A percentile compares a stretch with the other conserved stretches of the same genome.
phyloP scores from a whole-genome alignment of 257 asterid genomes.

The Plantago elongata region DNA sequence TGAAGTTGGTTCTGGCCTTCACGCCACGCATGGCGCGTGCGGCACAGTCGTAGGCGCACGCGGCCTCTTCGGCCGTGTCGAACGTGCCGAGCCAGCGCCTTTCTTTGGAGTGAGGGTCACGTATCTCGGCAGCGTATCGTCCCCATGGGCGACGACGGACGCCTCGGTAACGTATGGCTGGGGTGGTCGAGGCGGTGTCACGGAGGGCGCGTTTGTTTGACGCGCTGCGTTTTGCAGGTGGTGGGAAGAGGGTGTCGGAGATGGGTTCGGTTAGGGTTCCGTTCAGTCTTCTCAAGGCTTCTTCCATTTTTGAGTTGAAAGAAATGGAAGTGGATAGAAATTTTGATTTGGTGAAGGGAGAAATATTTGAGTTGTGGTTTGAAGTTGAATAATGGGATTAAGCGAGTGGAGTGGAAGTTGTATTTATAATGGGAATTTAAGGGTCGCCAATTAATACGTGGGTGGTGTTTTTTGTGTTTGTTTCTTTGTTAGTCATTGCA shows the following conservation, averaged over 20 bases:
- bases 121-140: slow-evolving; percentile 86
- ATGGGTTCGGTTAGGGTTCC: slow-evolving; percentile 28
- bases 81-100: slow-evolving; percentile 92
- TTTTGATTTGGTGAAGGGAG: too few species aligned
- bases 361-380: neutral
- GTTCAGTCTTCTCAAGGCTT: slow-evolving; percentile 64
- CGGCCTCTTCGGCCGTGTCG: slow-evolving; percentile 94
- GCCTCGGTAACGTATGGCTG: slow-evolving; percentile 66
- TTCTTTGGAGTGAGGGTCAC: slow-evolving; percentile 85
- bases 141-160: slow-evolving; percentile 99
- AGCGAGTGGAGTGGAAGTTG: slow-evolving; percentile 26
- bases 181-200: slow-evolving; percentile 21
- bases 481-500: neutral
- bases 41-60: slow-evolving; percentile 87
- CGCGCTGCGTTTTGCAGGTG: slow-evolving; percentile 18
- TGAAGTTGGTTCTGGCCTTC: slow-evolving; percentile 78
- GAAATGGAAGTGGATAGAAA: neutral
- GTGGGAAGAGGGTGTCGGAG: slow-evolving; percentile 24
- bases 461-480: neutral
- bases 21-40: slow-evolving; percentile 95
- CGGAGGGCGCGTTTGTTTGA: slow-evolving; percentile 45
- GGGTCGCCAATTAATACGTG: neutral
- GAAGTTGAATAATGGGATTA: slow-evolving; percentile 9
- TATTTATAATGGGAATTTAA: slow-evolving; percentile 37
- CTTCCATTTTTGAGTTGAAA: slow-evolving; percentile 50